phyloP scores from a whole-genome alignment of 768 basidiomycete species.

The Imleria badia region DNA sequence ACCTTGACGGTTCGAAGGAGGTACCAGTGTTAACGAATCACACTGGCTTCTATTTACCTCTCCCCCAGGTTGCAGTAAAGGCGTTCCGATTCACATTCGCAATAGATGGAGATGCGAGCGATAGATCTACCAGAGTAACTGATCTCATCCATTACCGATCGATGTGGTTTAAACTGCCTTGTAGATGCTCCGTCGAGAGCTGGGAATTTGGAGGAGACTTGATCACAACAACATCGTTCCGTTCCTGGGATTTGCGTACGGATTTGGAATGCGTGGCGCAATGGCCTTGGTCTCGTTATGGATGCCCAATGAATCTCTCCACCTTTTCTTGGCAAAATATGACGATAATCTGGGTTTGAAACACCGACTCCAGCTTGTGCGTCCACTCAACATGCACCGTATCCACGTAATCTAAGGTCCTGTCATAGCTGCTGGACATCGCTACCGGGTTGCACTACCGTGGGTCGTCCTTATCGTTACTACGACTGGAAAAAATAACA shows the following conservation, averaged over 20 bases:
- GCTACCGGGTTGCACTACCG: not conserved
- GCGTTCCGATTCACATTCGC: constrained; percentile 3
- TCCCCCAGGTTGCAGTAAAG: too few relatives aligned
- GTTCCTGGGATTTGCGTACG: too few relatives aligned
- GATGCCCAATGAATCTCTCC: too few relatives aligned
- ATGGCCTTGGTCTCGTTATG: constrained; percentile 30
- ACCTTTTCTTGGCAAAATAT: too few relatives aligned
- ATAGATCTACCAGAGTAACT: not conserved
- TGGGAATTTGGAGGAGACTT: constrained; percentile 28
- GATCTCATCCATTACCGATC: not conserved
- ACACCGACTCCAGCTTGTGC: constrained; percentile 12
- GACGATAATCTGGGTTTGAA: too few relatives aligned
- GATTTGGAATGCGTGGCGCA: constrained; percentile 23
- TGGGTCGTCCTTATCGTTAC: not conserved
- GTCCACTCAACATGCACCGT: constrained; percentile 13
- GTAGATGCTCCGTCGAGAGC: constrained; percentile 27
- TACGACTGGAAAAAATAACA: not conserved
- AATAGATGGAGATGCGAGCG: not conserved
- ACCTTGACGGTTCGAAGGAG: constrained; percentile 10
- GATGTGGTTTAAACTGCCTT: not conserved
- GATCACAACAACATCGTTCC: too few relatives aligned
- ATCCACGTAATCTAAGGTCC: constrained; percentile 1
- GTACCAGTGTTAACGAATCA: not conserved
- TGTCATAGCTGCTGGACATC: not conserved
- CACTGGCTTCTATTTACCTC: not conserved